These are phyloP conservation scores for Geotrichum fermentans DNA, from an alignment of 1,139 yeast genomes.

Conservation along the genomic window DNA sequence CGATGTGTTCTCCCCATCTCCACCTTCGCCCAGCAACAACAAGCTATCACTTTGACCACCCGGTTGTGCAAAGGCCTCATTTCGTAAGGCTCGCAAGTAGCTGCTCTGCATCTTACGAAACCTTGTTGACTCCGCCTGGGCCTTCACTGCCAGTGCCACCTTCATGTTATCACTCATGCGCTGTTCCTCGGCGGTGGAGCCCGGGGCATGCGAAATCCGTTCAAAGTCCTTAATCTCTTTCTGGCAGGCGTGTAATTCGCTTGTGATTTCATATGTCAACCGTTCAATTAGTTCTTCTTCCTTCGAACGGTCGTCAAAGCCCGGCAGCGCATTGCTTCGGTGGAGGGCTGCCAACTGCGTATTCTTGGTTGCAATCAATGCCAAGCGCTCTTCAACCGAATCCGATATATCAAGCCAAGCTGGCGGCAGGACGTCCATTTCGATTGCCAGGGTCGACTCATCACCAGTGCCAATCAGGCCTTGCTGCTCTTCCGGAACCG, in stretches of 20 bases:
- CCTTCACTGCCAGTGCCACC: slow-evolving; percentile 75
- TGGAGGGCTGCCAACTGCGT: slow-evolving; percentile 62
- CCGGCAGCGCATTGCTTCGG: slow-evolving; percentile 78
- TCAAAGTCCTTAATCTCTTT: slow-evolving; percentile 66
- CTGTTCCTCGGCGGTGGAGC: slow-evolving; percentile 44
- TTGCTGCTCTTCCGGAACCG: slow-evolving; percentile 57
- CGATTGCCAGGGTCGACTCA: slow-evolving; percentile 34
- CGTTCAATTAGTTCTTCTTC: slow-evolving; percentile 74
- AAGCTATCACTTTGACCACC: slow-evolving; percentile 1
- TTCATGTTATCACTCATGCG: slow-evolving; percentile 74
- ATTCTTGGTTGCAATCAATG: slow-evolving; percentile 47
- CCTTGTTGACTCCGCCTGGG: slow-evolving; percentile 69
- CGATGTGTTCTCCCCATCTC: slow-evolving; percentile 4
- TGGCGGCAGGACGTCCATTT: slow-evolving; percentile 59
- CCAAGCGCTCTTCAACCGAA: slow-evolving; percentile 62
- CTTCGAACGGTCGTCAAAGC: slow-evolving; percentile 68
- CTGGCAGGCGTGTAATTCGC: slow-evolving; percentile 68
- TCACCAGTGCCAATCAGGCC: slow-evolving; percentile 45
- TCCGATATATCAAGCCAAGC: slow-evolving; percentile 67
- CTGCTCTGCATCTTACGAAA: slow-evolving; percentile 86
- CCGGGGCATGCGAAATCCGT: slow-evolving; percentile 40
- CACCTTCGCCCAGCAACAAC: background rate
- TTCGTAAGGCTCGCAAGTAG: slow-evolving; percentile 59
- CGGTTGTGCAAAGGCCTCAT: slow-evolving; percentile 32
- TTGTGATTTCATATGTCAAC: slow-evolving; percentile 69